phyloP scores from a whole-genome alignment of 1,284 basidiomycete species.

The Pseudozyma pruni region DNA sequence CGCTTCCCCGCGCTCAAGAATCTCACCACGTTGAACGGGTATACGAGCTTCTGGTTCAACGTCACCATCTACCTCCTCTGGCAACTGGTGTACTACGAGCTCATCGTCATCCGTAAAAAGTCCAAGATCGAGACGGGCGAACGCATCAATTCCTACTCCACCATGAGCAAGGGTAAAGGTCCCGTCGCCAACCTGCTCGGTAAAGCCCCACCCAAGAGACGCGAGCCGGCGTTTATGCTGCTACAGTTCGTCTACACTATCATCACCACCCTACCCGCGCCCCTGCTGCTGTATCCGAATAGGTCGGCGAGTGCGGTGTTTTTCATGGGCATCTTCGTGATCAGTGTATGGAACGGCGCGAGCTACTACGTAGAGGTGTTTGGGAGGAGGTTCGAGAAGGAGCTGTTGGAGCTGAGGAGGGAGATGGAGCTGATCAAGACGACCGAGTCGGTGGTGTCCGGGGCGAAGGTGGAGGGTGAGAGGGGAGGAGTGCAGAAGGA shows the following conservation, averaged over 20 bases:
- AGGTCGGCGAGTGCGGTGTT: slow-evolving; percentile 79
- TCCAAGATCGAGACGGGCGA: slow-evolving; percentile 54
- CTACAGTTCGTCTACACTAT: slow-evolving; percentile 78
- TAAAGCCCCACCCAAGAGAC: slow-evolving; percentile 39
- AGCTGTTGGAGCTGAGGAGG: slow-evolving; percentile 31
- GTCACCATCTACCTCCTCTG: slow-evolving; percentile 81
- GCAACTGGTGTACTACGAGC: slow-evolving; percentile 76
- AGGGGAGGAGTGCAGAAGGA: neutral
- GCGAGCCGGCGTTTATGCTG: slow-evolving; percentile 54
- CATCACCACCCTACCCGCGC: slow-evolving; percentile 84
- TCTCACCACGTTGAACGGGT: slow-evolving; percentile 75
- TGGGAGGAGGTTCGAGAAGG: slow-evolving; percentile 55
- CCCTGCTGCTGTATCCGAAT: slow-evolving; percentile 82
- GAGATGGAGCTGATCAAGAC: slow-evolving; percentile 40
- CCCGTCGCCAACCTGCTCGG: slow-evolving; percentile 55
- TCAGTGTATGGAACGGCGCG: slow-evolving; percentile 54
- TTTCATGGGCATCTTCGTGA: slow-evolving; percentile 69
- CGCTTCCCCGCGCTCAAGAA: slow-evolving; percentile 83
- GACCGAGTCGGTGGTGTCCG: slow-evolving; percentile 22
- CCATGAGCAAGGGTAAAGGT: slow-evolving; percentile 56
- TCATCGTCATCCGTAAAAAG: slow-evolving; percentile 44
- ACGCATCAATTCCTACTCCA: slow-evolving; percentile 56
- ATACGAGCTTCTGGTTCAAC: slow-evolving; percentile 75
- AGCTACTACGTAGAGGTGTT: slow-evolving; percentile 72
- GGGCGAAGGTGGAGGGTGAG: neutral